phyloP scores from a whole-genome alignment of 139 green algal genomes.

The Micromonas commoda region DNA sequence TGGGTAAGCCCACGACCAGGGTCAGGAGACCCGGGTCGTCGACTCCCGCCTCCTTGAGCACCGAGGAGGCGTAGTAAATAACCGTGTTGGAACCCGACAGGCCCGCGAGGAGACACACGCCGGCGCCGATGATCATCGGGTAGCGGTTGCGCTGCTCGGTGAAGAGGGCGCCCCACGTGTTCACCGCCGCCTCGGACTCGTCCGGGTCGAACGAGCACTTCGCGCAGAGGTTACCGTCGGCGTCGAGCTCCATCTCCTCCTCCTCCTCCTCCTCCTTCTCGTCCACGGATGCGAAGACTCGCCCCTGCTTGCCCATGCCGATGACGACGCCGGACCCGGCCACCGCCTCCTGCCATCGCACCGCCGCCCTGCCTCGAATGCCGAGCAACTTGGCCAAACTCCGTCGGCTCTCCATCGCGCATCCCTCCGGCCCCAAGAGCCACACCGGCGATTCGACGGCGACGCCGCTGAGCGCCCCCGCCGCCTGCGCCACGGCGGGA shows the following conservation, averaged over 20 bases:
- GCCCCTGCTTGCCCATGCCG: background rate
- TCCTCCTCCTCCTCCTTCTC: background rate
- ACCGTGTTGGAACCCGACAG: conserved; percentile 32
- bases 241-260: background rate
- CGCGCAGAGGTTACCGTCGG: background rate
- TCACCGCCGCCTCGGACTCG: background rate
- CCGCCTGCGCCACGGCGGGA: background rate
- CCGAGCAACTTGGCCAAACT: background rate
- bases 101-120: conserved; percentile 15
- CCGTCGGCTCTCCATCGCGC: background rate
- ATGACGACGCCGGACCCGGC: background rate
- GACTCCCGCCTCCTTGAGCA: background rate
- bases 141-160: background rate
- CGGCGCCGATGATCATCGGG: conserved; percentile 9
- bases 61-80: conserved; percentile 31
- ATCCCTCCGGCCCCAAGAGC: background rate
- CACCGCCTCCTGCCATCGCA: background rate
- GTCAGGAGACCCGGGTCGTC: background rate
- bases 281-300: background rate
- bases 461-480: background rate
- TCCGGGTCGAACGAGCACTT: background rate
- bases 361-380: conserved; percentile 1
- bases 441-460: conserved; percentile 18
- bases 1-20: conserved; percentile 19
- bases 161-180: background rate